A percentile compares a stretch with the other conserved stretches of the same genome.
These are phyloP conservation scores for Hibiscus tridactylites DNA, from an alignment of 345 rosid genomes.

Conservation along the genomic window DNA sequence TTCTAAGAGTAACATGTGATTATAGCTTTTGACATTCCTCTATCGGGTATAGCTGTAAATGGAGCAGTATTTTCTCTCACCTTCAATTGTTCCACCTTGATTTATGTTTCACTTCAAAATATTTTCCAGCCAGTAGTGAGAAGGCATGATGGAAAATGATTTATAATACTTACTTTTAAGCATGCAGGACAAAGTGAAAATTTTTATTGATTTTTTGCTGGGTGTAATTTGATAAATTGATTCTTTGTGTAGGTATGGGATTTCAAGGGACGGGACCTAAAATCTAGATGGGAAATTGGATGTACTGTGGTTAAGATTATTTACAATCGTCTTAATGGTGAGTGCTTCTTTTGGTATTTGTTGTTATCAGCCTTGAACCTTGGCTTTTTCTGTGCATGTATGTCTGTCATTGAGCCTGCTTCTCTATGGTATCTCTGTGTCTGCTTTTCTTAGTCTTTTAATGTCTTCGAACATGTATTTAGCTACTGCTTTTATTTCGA, in stretches of 20 bases:
- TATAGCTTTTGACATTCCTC: neutral
- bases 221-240: neutral
- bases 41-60: neutral
- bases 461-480: conserved; percentile 7
- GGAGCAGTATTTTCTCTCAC: neutral
- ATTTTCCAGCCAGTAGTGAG: neutral
- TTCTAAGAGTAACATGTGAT: neutral
- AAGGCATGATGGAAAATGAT: neutral
- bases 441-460: neutral
- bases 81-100: neutral
- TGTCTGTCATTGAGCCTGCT: neutral
- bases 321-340: conserved; percentile 77
- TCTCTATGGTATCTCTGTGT: neutral
- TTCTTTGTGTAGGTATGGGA: conserved; percentile 74
- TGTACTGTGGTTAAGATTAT: conserved; percentile 66
- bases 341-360: conserved; percentile 3
- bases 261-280: conserved; percentile 64
- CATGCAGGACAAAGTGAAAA: neutral
- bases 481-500: conserved; percentile 4
- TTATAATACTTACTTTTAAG: neutral
- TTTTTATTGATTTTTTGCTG: conserved; percentile 1
- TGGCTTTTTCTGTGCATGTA: neutral
- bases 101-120: neutral
- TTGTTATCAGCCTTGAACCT: neutral
- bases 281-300: conserved; percentile 79